Evolutionary conservation across 352 stramenopile species (phyloP).

Genomic region (Pythium dissimile): DNA sequence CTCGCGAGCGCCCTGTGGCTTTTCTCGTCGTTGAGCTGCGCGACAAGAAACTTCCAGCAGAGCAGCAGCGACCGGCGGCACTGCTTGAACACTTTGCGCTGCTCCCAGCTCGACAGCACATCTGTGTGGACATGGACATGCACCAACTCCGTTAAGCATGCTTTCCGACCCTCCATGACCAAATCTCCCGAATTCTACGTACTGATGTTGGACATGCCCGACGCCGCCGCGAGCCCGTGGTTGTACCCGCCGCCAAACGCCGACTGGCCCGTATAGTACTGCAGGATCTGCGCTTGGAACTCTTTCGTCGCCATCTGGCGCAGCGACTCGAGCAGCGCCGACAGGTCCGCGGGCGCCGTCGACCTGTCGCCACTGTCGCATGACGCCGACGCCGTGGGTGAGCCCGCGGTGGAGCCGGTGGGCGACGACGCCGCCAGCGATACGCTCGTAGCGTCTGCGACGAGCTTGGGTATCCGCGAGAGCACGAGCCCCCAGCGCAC

Average conservation of each 20-base stretch:
- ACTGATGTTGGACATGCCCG: conserved; percentile 14
- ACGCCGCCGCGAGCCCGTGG: conserved; percentile 1
- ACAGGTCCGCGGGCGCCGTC: conserved; percentile 18
- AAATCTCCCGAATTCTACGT: no score
- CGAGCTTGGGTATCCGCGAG: conserved; percentile 25
- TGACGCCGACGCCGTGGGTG: conserved; percentile 3
- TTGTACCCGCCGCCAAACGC: not conserved
- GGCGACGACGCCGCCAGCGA: conserved; percentile 7
- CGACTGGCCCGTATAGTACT: conserved; percentile 43
- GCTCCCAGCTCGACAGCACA: conserved; percentile 30
- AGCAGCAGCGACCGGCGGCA: conserved; percentile 55
- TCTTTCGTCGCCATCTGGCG: conserved; percentile 60
- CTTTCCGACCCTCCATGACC: no score
- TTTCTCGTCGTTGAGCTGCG: conserved; percentile 53
- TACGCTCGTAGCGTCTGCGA: conserved; percentile 14
- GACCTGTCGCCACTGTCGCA: not conserved
- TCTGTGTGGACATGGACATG: not conserved
- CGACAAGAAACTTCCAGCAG: conserved; percentile 64
- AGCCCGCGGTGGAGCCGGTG: conserved; percentile 6
- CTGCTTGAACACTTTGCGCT: conserved; percentile 47
- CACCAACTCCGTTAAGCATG: not conserved
- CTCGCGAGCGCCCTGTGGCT: conserved; percentile 18
- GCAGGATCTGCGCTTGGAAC: conserved; percentile 44
- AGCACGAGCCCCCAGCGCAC: conserved; percentile 22
- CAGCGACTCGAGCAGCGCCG: conserved; percentile 36